These are phyloP conservation scores for Candida sanyaensis DNA, from an alignment of 1,139 yeast genomes.

Conservation along the genomic window DNA sequence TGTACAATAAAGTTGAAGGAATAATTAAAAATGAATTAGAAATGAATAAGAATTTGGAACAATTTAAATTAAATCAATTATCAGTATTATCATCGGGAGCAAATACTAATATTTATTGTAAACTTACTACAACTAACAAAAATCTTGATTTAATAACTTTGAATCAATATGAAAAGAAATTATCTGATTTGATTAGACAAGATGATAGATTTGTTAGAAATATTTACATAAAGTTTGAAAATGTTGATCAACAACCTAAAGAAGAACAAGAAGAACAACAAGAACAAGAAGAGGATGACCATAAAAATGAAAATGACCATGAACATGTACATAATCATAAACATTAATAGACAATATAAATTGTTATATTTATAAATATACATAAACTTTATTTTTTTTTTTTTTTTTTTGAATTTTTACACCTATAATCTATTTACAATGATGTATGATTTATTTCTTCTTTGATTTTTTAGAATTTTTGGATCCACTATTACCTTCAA, in stretches of 20 bases:
- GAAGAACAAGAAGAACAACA: conserved; percentile 6
- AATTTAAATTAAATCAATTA: conserved; percentile 45
- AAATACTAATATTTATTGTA: conserved; percentile 44
- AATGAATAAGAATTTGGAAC: conserved; percentile 16
- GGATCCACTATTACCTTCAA: conserved; percentile 49
- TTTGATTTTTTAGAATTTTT: conserved; percentile 16
- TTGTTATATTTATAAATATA: conserved; percentile 6
- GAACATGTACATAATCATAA: conserved; percentile 14
- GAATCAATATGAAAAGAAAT: conserved; percentile 27
- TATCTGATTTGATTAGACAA: conserved; percentile 25
- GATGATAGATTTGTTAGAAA: conserved; percentile 40
- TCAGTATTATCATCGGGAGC: conserved; percentile 74
- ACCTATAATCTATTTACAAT: background rate
- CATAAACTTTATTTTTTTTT: conserved; percentile 4
- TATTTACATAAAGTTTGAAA: conserved; percentile 21
- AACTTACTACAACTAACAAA: conserved; percentile 19
- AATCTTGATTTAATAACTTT: conserved; percentile 27
- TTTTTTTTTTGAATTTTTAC: conserved; percentile 5
- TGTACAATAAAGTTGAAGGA: conserved; percentile 26
- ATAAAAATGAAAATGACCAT: conserved; percentile 15
- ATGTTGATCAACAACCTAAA: conserved; percentile 10
- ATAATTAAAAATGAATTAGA: conserved; percentile 24
- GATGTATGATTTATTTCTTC: conserved; percentile 12
- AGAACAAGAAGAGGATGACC: conserved; percentile 4
- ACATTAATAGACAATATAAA: conserved; percentile 9